phyloP scores from a whole-genome alignment of 768 basidiomycete genomes.

The Filobasidium wieringae region DNA sequence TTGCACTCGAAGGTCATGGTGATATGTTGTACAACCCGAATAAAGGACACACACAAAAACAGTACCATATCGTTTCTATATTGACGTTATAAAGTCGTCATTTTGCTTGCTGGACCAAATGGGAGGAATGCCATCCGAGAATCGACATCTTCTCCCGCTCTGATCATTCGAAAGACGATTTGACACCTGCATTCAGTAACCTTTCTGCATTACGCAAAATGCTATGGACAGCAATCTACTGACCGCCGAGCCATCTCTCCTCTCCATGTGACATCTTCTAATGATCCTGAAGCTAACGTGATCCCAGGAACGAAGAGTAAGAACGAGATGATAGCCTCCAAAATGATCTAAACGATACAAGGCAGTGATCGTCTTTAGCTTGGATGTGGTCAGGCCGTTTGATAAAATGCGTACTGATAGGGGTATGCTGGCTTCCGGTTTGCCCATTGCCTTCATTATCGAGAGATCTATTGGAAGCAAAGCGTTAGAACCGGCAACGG shows the following conservation, averaged over 20 bases:
- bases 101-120: conserved; percentile 13
- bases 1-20: no score
- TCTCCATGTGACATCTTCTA: conserved; percentile 35
- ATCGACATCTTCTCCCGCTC: conserved; percentile 24
- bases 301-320: conserved; percentile 30
- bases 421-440: conserved; percentile 19
- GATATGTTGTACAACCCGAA: no score
- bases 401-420: conserved; percentile 23
- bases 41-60: no score
- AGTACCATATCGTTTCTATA: no score
- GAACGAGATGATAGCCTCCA: conserved; percentile 29
- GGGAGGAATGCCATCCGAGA: conserved; percentile 28
- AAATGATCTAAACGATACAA: conserved; percentile 21
- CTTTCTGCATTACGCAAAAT: neutral
- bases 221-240: neutral
- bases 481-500: neutral
- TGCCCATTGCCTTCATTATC: conserved; percentile 30
- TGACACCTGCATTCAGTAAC: neutral
- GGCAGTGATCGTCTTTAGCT: neutral
- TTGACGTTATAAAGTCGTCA: no score
- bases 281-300: conserved; percentile 18
- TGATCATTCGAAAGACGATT: neutral
- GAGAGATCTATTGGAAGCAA: conserved; percentile 26
- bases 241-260: conserved; percentile 33
- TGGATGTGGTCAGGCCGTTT: neutral